Evolutionary conservation across 2,329 filamentous ascomycete species (phyloP).

Genomic region (Fusarium guadeloupense): DNA sequence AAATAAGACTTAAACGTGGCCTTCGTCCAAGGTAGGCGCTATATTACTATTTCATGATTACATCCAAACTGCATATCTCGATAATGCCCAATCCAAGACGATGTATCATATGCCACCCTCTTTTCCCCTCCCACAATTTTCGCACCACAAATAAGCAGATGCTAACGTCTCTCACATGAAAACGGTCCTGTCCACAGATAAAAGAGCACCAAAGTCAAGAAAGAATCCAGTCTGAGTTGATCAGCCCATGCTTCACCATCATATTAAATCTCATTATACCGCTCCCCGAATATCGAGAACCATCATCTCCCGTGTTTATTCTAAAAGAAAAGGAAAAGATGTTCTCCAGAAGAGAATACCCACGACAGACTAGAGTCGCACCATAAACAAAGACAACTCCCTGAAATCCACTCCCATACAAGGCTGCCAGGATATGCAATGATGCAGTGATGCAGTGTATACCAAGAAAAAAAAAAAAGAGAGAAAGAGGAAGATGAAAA

Average conservation of each 20-base stretch:
- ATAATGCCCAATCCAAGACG: slow-evolving; percentile 20
- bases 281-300: not conserved
- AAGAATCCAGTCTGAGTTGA: not conserved
- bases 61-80: slow-evolving; percentile 23
- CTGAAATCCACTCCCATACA: slow-evolving; percentile 13
- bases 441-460: slow-evolving; percentile 30
- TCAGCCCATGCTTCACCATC: not conserved
- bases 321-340: slow-evolving; percentile 14
- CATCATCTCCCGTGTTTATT: slow-evolving; percentile 12
- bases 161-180: not conserved
- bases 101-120: not conserved
- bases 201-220: not conserved
- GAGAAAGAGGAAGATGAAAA: too few relatives aligned
- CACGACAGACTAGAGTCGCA: slow-evolving; percentile 10
- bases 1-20: not conserved
- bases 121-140: slow-evolving; percentile 1
- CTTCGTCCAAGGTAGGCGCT: slow-evolving; percentile 19
- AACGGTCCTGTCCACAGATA: not conserved
- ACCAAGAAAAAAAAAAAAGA: slow-evolving; percentile 30
- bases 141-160: slow-evolving; percentile 4
- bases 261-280: slow-evolving; percentile 12
- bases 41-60: slow-evolving; percentile 38
- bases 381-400: slow-evolving; percentile 26
- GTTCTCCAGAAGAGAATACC: slow-evolving; percentile 18
- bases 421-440: slow-evolving; percentile 18